These are phyloP conservation scores for Aspergillus vadensis DNA, from an alignment of 2,329 filamentous ascomycete genomes.

Conservation along the genomic window DNA sequence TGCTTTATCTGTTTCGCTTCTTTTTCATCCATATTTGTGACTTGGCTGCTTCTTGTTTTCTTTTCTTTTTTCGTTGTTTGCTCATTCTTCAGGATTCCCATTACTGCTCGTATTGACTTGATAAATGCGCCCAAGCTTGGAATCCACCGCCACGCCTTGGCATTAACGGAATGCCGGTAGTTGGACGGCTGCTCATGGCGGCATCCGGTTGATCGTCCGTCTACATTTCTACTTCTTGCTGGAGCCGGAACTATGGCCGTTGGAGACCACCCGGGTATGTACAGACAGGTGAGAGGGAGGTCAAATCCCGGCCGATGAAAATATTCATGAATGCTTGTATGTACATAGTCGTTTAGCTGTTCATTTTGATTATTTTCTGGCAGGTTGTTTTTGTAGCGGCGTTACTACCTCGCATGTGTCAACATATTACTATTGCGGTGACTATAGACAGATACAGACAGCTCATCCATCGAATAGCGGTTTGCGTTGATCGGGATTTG, in stretches of 20 bases:
- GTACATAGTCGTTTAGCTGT: not conserved
- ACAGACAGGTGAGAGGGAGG: not conserved
- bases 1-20: constrained; percentile 8
- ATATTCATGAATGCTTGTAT: not conserved
- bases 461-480: no score
- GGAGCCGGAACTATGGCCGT: not conserved
- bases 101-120: constrained; percentile 8
- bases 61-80: not conserved
- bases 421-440: no score
- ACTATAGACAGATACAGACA: no score
- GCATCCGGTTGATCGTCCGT: not conserved
- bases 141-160: not conserved
- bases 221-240: no score
- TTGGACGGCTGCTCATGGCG: constrained; percentile 6
- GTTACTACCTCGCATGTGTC: not conserved
- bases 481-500: no score
- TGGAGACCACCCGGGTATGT: not conserved
- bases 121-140: not conserved
- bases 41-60: constrained; percentile 8
- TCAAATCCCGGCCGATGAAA: no score
- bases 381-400: not conserved
- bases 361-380: not conserved
- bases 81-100: constrained; percentile 19
- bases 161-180: not conserved
- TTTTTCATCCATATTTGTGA: constrained; percentile 10